Evolutionary conservation across 73 alveolate species (phyloP), one percentile per base, ranked within the genome.

Genomic region (Blepharisma japonicum): DNA sequence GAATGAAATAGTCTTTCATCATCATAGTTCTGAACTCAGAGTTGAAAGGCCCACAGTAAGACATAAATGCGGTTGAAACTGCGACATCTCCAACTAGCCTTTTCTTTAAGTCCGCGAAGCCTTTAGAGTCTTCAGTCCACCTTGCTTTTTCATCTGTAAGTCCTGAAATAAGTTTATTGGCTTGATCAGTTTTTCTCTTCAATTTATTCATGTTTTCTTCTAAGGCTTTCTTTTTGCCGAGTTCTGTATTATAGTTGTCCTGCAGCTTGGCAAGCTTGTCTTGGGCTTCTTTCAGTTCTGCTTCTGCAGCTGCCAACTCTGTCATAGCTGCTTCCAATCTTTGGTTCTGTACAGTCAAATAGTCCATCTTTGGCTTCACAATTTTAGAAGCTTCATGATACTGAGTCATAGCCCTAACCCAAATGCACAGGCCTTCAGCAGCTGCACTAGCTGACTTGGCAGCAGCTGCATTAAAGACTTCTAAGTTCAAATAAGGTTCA

Each of bases 21-120:
- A 98, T 88, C 86, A 90, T 91, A 55, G 92, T 90, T 81, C 99
- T 96, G 92, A 91, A 98, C 68, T 98, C 99, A 68, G 98, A 92
- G 90, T 97, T 97, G 92, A 98, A 98, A 68, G 99, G 99, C 48
- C 99, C 99, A 68, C 99, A 96, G 83, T 98, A 98, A 39, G 99
- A 93, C 45, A 96, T 97, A 89, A 98, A 97, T 71, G 99, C 99
- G 56, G 99, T 90, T 8, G 99, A 97, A 67, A 94, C 89, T 55
- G 99, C 99, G 51, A 96, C 98, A 87, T 98, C 99, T 68, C 99
- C 99, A 68, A 92, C 92, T 23, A 95, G 90, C 90, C 95, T 92
- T 83, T 94, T 90, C 83, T 98, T 98, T 82, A 93, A 89, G 86
- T 92, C 95, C 56, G 98, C 99, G 83, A 98, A 97, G 77, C 97